These are phyloP conservation scores for Heritiera fomes DNA, from an alignment of 345 rosid genomes.

Conservation along the genomic window DNA sequence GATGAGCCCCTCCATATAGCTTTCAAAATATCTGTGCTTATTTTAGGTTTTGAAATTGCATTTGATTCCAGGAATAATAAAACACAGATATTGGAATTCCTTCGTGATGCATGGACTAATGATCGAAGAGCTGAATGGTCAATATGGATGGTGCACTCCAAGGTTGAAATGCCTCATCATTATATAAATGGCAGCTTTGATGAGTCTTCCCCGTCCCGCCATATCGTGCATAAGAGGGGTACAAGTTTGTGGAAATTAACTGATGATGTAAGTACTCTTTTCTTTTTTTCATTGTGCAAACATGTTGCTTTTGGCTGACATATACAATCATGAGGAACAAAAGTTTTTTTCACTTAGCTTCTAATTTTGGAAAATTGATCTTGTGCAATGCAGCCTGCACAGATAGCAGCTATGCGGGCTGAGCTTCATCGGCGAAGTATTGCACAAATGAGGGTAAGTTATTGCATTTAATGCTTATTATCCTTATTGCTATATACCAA, in stretches of 20 bases:
- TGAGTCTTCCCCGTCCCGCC: conserved; percentile 56
- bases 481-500: conserved; percentile 6
- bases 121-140: conserved; percentile 97
- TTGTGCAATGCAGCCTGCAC: conserved; percentile 61
- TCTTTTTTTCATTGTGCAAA: conserved; percentile 4
- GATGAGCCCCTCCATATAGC: background rate
- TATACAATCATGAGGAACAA: conserved; percentile 6
- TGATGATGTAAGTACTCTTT: conserved; percentile 56
- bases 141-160: conserved; percentile 93
- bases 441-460: conserved; percentile 88
- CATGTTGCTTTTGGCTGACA: conserved; percentile 21
- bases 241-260: conserved; percentile 62
- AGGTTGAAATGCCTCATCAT: conserved; percentile 94
- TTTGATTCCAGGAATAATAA: conserved; percentile 59
- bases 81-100: conserved; percentile 58
- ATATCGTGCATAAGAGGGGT: conserved; percentile 54
- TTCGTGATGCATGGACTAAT: conserved; percentile 69
- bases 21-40: background rate
- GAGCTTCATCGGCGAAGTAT: conserved; percentile 93
- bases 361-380: conserved; percentile 26
- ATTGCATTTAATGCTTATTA: conserved; percentile 8
- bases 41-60: conserved; percentile 19
- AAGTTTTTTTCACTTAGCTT: conserved; percentile 16
- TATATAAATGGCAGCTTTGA: conserved; percentile 71
- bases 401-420: conserved; percentile 79